These are phyloP conservation scores for Komagataella phaffii DNA, from an alignment of 805 yeast species.

Conservation along the genomic window DNA sequence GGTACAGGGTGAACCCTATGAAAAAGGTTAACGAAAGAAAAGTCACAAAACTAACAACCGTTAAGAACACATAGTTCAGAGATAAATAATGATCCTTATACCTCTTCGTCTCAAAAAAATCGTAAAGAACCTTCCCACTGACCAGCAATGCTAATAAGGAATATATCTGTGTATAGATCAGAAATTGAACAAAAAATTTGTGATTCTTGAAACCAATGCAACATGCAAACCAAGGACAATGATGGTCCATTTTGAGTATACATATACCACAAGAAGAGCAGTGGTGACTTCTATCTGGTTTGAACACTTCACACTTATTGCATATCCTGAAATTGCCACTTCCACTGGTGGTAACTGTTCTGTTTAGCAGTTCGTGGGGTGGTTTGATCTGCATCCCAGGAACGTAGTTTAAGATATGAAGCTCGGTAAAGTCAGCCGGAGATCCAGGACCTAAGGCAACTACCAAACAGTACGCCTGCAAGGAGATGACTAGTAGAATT, in stretches of 20 bases:
- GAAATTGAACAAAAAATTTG: slow-evolving; percentile 65
- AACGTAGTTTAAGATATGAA: slow-evolving; percentile 15
- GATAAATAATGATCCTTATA: slow-evolving; percentile 32
- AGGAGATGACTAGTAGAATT: slow-evolving; percentile 19
- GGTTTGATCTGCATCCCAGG: slow-evolving; percentile 16
- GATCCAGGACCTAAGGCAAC: slow-evolving; percentile 50
- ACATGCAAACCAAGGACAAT: slow-evolving; percentile 83
- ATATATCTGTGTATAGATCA: slow-evolving; percentile 39
- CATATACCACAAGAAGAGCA: slow-evolving; percentile 36
- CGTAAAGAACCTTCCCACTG: slow-evolving; percentile 28
- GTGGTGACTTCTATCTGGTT: slow-evolving; percentile 48
- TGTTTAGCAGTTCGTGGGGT: slow-evolving; percentile 25
- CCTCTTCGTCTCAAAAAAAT: slow-evolving; percentile 28
- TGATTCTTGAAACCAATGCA: slow-evolving; percentile 81
- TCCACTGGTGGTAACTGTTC: slow-evolving; percentile 30
- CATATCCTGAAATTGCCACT: slow-evolving; percentile 57
- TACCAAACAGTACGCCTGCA: slow-evolving; percentile 40
- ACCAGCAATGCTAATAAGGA: slow-evolving; percentile 25
- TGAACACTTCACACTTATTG: slow-evolving; percentile 39
- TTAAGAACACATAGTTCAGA: slow-evolving; percentile 45
- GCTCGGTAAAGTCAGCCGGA: slow-evolving; percentile 40
- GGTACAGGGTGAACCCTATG: slow-evolving; percentile 40
- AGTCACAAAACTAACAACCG: slow-evolving; percentile 38
- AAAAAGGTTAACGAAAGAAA: slow-evolving; percentile 46
- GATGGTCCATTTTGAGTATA: slow-evolving; percentile 42